Percentiles rank a stretch among this genome's conserved stretches.
Conservation (phyloP, 2,329 filamentous ascomycete species). For the Penicillium freii region DNA sequence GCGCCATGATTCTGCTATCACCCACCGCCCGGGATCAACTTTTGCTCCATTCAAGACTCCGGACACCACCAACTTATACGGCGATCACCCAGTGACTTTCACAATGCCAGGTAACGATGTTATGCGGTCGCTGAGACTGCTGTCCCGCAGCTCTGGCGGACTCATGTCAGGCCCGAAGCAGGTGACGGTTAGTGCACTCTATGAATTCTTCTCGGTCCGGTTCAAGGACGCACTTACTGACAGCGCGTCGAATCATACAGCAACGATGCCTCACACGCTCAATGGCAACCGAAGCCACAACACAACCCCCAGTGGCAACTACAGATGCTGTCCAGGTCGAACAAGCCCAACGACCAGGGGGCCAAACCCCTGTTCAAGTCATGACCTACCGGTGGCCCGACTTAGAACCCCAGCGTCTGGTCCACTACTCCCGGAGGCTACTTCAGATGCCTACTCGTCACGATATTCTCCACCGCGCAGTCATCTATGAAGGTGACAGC, state of each 20-base stretch:
- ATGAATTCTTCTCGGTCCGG: background rate
- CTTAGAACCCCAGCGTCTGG: slow-evolving; percentile 77
- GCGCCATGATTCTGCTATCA: slow-evolving; percentile 36
- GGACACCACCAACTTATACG: slow-evolving; percentile 14
- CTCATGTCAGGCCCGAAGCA: slow-evolving; percentile 36
- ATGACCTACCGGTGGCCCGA: slow-evolving; percentile 89
- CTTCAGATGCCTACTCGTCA: slow-evolving; percentile 82
- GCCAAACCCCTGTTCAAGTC: slow-evolving; percentile 64
- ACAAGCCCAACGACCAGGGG: slow-evolving; percentile 4
- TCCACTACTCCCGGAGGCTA: slow-evolving; percentile 76
- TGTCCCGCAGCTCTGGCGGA: slow-evolving; percentile 38
- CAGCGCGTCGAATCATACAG: slow-evolving; percentile 27
- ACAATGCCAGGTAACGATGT: slow-evolving; percentile 40
- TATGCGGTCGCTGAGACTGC: slow-evolving; percentile 39
- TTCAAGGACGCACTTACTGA: slow-evolving; percentile 21
- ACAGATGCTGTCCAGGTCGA: background rate
- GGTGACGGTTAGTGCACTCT: slow-evolving; percentile 34
- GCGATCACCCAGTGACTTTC: slow-evolving; percentile 8
- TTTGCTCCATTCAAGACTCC: slow-evolving; percentile 29
- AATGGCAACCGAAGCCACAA: slow-evolving; percentile 51
- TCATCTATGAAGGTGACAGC: slow-evolving; percentile 88
- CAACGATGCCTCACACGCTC: slow-evolving; percentile 46
- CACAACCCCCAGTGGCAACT: slow-evolving; percentile 7
- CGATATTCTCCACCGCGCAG: slow-evolving; percentile 88
- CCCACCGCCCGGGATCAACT: slow-evolving; percentile 35